These are phyloP conservation scores for Pseudozyma sp. DNA, from an alignment of 1,284 basidiomycete species.

Conservation along the genomic window DNA sequence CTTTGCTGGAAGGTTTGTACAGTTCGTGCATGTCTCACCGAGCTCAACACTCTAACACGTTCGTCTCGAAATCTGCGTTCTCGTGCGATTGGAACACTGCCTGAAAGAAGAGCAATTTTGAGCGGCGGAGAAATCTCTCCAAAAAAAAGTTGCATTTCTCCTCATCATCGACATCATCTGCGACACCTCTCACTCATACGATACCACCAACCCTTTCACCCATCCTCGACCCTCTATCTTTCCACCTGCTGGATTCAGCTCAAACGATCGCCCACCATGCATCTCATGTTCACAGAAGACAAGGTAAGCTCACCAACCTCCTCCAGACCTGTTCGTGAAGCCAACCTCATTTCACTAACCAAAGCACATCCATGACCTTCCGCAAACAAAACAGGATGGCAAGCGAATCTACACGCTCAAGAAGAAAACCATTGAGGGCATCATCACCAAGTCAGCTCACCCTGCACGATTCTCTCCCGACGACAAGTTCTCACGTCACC, in stretches of 20 bases:
- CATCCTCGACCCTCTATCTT: background rate
- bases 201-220: no score
- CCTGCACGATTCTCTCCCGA: slow-evolving; percentile 68
- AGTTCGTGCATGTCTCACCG: slow-evolving; percentile 24
- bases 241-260: background rate
- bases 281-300: slow-evolving; percentile 67
- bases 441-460: slow-evolving; percentile 65
- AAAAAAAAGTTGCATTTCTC: slow-evolving; percentile 6
- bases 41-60: slow-evolving; percentile 4
- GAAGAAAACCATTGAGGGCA: slow-evolving; percentile 61
- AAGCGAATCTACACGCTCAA: slow-evolving; percentile 68
- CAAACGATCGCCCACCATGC: slow-evolving; percentile 51
- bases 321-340: no score
- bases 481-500: slow-evolving; percentile 68
- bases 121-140: slow-evolving; percentile 1
- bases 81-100: slow-evolving; percentile 17
- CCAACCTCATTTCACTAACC: no score
- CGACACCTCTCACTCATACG: background rate
- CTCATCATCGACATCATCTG: slow-evolving; percentile 7
- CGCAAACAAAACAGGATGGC: slow-evolving; percentile 46
- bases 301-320: slow-evolving; percentile 44
- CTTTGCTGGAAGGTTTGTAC: slow-evolving; percentile 35
- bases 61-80: background rate
- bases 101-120: slow-evolving; percentile 1
- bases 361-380: background rate